Evolutionary conservation across 2,329 filamentous ascomycete genomes (phyloP).

Genomic region (Nectriaceae sp.): DNA sequence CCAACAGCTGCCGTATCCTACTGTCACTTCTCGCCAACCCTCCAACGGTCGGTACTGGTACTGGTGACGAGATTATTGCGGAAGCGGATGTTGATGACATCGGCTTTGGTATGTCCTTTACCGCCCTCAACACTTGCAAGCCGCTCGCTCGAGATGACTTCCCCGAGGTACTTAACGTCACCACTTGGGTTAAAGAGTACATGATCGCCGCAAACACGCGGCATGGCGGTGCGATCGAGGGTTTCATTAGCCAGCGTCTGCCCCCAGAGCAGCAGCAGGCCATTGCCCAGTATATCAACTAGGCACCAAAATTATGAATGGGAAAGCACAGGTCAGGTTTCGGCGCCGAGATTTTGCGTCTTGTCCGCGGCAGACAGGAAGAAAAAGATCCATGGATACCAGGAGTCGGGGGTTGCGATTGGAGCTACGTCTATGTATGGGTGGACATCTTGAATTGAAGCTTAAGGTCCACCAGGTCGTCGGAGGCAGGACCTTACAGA

Average conservation of each 20-base stretch:
- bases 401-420: slow-evolving; percentile 9
- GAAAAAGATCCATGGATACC: slow-evolving; percentile 21
- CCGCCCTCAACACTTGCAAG: slow-evolving; percentile 87
- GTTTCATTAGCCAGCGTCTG: slow-evolving; percentile 73
- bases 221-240: slow-evolving; percentile 69
- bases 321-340: background rate
- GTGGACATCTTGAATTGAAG: slow-evolving; percentile 1
- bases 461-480: too few relatives aligned
- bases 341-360: background rate
- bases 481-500: too few relatives aligned
- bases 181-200: slow-evolving; percentile 82
- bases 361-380: background rate
- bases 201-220: slow-evolving; percentile 76
- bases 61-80: slow-evolving; percentile 74
- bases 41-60: slow-evolving; percentile 64
- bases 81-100: slow-evolving; percentile 95
- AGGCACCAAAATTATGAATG: slow-evolving; percentile 5
- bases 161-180: slow-evolving; percentile 77
- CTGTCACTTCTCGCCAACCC: slow-evolving; percentile 89
- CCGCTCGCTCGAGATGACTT: slow-evolving; percentile 76
- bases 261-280: slow-evolving; percentile 59
- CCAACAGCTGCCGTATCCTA: slow-evolving; percentile 83
- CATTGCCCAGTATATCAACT: slow-evolving; percentile 53
- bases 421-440: slow-evolving; percentile 4
- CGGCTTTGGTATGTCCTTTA: slow-evolving; percentile 93